Percentiles rank a stretch among this genome's conserved stretches.
These are phyloP conservation scores for Conringia planisiliqua DNA, from an alignment of 345 rosid species.

Conservation along the genomic window DNA sequence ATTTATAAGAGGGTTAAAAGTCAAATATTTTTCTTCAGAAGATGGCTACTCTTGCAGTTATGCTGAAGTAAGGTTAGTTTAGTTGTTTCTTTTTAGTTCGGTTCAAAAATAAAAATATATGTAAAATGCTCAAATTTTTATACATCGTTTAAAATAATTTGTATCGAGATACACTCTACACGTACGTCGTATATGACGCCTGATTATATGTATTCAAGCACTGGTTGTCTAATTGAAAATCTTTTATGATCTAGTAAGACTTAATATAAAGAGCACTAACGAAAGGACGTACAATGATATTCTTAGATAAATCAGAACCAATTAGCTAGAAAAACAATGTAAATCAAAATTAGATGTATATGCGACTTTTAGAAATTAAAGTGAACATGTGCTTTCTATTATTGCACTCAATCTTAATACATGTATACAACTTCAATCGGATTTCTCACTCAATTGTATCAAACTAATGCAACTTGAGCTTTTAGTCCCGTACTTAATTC, in stretches of 20 bases:
- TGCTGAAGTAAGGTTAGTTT: neutral
- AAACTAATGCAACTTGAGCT: slow-evolving; percentile 4
- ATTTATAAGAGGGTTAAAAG: neutral
- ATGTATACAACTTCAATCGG: neutral
- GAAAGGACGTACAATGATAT: neutral
- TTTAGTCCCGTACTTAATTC: neutral
- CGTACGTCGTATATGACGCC: neutral
- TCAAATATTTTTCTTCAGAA: neutral
- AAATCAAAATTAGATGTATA: neutral
- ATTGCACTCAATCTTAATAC: neutral
- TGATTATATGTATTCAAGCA: neutral
- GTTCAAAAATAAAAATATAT: neutral
- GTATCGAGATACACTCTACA: neutral
- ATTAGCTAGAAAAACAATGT: neutral
- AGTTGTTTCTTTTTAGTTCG: neutral
- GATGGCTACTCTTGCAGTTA: neutral
- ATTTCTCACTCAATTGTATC: neutral
- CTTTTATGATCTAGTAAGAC: neutral
- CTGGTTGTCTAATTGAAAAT: neutral
- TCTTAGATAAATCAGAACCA: neutral
- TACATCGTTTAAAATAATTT: too few species aligned
- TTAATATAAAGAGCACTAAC: neutral
- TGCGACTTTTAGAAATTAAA: neutral
- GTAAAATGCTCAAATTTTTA: neutral
- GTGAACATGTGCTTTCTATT: neutral